Percentiles rank a stretch among this genome's conserved stretches.
Conservation (phyloP, 495 filamentous ascomycete genomes). For the Pyrenopolyporus hunteri region DNA sequence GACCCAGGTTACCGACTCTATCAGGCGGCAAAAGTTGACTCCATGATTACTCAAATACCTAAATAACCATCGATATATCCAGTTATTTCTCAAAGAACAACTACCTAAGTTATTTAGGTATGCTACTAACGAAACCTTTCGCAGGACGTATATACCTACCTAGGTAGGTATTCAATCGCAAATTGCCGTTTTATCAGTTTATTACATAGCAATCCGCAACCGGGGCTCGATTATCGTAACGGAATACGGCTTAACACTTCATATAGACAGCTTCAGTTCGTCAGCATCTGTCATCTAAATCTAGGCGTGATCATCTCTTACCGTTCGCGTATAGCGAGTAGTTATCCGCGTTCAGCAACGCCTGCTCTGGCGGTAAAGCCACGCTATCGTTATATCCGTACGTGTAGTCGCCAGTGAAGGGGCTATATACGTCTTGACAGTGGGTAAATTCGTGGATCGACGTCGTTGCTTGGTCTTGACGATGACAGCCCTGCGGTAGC, state of each 20-base stretch:
- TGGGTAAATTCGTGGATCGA: conserved; percentile 67
- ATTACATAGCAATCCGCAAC: too few relatives aligned
- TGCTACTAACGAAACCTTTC: too few relatives aligned
- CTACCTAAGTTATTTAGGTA: too few relatives aligned
- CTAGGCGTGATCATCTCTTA: conserved; percentile 11
- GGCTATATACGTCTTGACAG: conserved; percentile 48
- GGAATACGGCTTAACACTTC: conserved; percentile 26
- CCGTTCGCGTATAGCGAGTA: conserved; percentile 66
- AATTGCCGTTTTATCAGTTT: too few relatives aligned
- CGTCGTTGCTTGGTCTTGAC: conserved; percentile 63
- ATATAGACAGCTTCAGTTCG: conserved; percentile 19
- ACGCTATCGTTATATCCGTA: conserved; percentile 62
- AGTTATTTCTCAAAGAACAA: too few relatives aligned
- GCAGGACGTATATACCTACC: too few relatives aligned
- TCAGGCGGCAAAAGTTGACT: too few relatives aligned
- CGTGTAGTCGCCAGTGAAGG: conserved; percentile 57
- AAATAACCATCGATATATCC: too few relatives aligned
- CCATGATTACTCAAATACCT: too few relatives aligned
- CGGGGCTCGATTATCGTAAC: too few relatives aligned
- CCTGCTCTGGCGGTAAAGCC: conserved; percentile 47
- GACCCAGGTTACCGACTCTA: too few relatives aligned
- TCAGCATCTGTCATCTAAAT: not conserved
- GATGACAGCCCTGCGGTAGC: conserved; percentile 57
- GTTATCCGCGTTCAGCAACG: conserved; percentile 63
- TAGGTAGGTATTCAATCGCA: too few relatives aligned